phyloP scores from a whole-genome alignment of 768 basidiomycete species.

The Agrocybe pediades region DNA sequence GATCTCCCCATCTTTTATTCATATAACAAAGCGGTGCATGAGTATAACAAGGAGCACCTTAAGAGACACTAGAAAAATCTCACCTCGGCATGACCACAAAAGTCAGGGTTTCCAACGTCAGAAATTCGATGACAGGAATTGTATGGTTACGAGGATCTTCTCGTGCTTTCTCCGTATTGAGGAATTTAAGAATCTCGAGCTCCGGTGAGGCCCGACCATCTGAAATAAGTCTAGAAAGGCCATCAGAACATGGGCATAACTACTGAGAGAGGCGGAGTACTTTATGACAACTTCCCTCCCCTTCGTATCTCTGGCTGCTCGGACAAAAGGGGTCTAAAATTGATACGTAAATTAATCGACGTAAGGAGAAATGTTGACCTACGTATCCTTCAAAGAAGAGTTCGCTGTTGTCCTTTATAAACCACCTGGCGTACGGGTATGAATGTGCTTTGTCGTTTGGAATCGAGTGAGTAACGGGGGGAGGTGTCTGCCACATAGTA shows the following conservation, averaged over 20 bases:
- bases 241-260: background rate
- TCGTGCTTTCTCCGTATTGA: slow-evolving; percentile 14
- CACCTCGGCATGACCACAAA: slow-evolving; percentile 25
- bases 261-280: background rate
- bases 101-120: slow-evolving; percentile 10
- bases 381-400: background rate
- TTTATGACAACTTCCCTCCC: slow-evolving; percentile 13
- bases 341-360: background rate
- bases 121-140: slow-evolving; percentile 15
- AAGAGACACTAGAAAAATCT: background rate
- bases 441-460: background rate
- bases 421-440: slow-evolving; percentile 4
- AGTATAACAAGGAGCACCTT: background rate
- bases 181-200: slow-evolving; percentile 8
- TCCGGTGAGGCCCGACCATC: slow-evolving; percentile 7
- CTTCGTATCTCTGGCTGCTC: slow-evolving; percentile 4
- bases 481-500: background rate
- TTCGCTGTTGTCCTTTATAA: background rate
- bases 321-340: background rate
- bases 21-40: background rate
- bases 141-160: slow-evolving; percentile 22
- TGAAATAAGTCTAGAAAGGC: slow-evolving; percentile 2
- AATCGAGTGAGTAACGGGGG: background rate
- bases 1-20: too few relatives aligned
- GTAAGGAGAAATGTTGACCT: background rate